These are phyloP conservation scores for Aegilops longissima DNA, from an alignment of 176 grass and related monocot genomes.

Conservation along the genomic window DNA sequence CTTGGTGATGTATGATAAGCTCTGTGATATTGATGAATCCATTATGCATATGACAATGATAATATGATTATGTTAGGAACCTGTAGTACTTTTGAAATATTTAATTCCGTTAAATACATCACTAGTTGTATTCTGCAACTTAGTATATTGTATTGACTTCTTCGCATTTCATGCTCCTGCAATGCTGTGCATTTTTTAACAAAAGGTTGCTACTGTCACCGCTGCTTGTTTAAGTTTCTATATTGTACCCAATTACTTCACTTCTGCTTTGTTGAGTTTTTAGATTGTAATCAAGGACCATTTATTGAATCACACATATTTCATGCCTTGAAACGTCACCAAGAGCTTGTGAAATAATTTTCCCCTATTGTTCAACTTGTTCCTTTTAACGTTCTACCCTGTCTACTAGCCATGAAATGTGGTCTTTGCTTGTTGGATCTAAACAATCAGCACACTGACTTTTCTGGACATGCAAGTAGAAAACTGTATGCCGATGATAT, in stretches of 20 bases:
- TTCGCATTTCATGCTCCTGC: conserved; percentile 10
- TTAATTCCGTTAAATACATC: neutral
- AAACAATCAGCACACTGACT: neutral
- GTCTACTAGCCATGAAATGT: conserved; percentile 5
- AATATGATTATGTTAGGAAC: neutral
- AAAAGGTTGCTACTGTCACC: neutral
- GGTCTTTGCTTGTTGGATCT: conserved; percentile 20
- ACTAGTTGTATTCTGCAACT: conserved; percentile 8
- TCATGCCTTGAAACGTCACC: neutral
- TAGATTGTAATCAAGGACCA: neutral
- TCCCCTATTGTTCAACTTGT: neutral
- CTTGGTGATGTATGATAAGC: conserved; percentile 4
- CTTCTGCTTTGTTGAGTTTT: conserved; percentile 11
- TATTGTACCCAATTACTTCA: conserved; percentile 17
- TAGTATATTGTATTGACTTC: neutral
- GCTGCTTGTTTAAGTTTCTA: conserved; percentile 25
- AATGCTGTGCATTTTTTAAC: neutral
- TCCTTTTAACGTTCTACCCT: conserved; percentile 8
- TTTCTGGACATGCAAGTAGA: neutral
- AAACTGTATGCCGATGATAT: neutral
- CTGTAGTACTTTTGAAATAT: neutral
- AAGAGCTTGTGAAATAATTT: conserved; percentile 5
- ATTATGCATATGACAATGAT: conserved; percentile 7
- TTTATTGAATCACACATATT: neutral
- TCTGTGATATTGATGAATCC: neutral